Conservation (phyloP, 768 basidiomycete species). For the Clathrus columnatus region DNA sequence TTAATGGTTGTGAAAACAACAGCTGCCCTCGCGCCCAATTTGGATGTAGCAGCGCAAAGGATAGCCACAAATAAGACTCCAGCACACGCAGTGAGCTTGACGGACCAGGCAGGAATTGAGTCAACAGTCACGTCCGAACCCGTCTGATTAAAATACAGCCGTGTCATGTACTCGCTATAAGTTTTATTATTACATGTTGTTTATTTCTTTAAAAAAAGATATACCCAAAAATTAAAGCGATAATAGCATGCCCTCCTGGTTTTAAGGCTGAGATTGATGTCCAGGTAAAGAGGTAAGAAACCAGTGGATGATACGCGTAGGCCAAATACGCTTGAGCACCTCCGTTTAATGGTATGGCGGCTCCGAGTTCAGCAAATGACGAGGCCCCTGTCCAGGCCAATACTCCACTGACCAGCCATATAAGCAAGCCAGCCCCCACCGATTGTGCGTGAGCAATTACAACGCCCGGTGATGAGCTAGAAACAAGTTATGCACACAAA, state of each 20-base stretch:
- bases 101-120: conserved; percentile 82
- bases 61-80: conserved; percentile 65
- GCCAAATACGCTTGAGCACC: conserved; percentile 77
- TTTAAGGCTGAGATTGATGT: conserved; percentile 84
- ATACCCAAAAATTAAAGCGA: conserved; percentile 72
- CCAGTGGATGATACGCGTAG: conserved; percentile 79
- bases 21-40: conserved; percentile 69
- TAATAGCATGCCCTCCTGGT: conserved; percentile 80
- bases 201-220: conserved; percentile 7
- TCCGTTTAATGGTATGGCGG: conserved; percentile 72
- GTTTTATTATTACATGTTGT: conserved; percentile 2
- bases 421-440: conserved; percentile 78
- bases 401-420: conserved; percentile 79
- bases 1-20: conserved; percentile 87
- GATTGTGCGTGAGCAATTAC: conserved; percentile 83
- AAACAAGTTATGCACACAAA: background rate
- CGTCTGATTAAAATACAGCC: conserved; percentile 75
- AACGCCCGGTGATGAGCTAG: conserved; percentile 85
- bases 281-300: conserved; percentile 92
- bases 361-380: conserved; percentile 87
- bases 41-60: conserved; percentile 73
- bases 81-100: conserved; percentile 73
- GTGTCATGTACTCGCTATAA: conserved; percentile 73
- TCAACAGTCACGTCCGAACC: conserved; percentile 63
- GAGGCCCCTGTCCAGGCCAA: conserved; percentile 95